Evolutionary conservation across 1,139 yeast species (phyloP).

Genomic region (Blastobotrys arbuscula): DNA sequence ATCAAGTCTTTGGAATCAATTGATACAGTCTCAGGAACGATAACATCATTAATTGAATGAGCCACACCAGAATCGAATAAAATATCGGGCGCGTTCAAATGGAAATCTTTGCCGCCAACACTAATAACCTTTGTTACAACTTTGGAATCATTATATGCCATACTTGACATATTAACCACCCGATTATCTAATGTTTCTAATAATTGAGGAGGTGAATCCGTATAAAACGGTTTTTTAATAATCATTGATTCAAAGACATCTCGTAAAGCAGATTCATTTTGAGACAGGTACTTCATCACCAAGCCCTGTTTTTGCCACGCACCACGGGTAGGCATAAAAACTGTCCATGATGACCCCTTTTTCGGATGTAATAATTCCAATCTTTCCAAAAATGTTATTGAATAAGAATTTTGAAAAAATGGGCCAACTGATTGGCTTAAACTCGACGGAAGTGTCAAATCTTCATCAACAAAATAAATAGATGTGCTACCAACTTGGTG

Average conservation of each 20-base stretch:
- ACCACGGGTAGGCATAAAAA: constrained; percentile 70
- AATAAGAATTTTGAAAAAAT: constrained; percentile 47
- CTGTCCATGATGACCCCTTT: constrained; percentile 59
- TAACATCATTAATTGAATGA: constrained; percentile 56
- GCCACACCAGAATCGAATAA: constrained; percentile 81
- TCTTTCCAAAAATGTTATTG: constrained; percentile 47
- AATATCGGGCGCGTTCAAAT: constrained; percentile 52
- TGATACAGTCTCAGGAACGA: constrained; percentile 50
- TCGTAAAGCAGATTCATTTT: constrained; percentile 47
- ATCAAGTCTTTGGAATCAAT: constrained; percentile 57
- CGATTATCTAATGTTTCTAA: constrained; percentile 16
- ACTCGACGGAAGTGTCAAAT: constrained; percentile 50
- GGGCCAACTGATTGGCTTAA: constrained; percentile 51
- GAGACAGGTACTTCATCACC: constrained; percentile 52
- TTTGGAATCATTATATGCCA: constrained; percentile 28
- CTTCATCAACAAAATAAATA: constrained; percentile 59
- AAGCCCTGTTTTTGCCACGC: constrained; percentile 71
- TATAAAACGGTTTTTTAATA: constrained; percentile 59
- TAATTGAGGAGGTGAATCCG: constrained; percentile 44
- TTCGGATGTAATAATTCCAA: constrained; percentile 43
- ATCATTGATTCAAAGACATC: constrained; percentile 53
- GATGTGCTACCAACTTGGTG: constrained; percentile 49
- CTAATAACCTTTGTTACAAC: constrained; percentile 25
- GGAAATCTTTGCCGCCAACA: constrained; percentile 26
- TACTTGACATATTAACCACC: background rate